Conservation (phyloP, 2,329 filamentous ascomycete species). For the Xylaria sp. region DNA sequence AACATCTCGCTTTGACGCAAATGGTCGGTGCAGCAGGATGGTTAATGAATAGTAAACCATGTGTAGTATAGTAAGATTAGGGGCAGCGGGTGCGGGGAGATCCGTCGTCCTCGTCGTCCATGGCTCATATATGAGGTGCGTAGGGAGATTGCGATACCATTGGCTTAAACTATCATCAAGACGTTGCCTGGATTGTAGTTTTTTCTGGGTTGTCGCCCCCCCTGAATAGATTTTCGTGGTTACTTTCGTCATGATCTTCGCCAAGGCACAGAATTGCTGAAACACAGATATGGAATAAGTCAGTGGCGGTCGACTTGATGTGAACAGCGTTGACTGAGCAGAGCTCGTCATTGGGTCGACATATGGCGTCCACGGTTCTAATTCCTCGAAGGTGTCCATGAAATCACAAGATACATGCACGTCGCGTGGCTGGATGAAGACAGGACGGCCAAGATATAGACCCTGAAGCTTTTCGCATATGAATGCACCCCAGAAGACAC, state of each 20-base stretch:
- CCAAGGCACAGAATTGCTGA: not conserved
- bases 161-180: not conserved
- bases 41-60: not conserved
- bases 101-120: not conserved
- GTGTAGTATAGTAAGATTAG: not conserved
- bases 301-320: not conserved
- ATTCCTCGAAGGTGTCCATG: not conserved
- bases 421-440: not conserved
- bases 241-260: not conserved
- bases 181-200: not conserved
- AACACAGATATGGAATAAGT: slow-evolving; percentile 1
- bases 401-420: not conserved
- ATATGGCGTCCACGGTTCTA: not conserved
- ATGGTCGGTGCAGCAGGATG: not conserved
- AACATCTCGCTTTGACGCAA: not conserved
- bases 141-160: not conserved
- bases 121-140: not conserved
- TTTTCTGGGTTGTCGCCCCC: not conserved
- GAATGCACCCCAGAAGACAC: not conserved
- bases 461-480: slow-evolving; percentile 2
- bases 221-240: not conserved
- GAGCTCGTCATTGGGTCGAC: not conserved
- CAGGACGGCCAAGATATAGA: not conserved
- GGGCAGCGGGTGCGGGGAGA: not conserved
- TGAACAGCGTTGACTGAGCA: not conserved